Evolutionary conservation across 768 basidiomycete species (phyloP).

Genomic region (Phallus indusiatus): DNA sequence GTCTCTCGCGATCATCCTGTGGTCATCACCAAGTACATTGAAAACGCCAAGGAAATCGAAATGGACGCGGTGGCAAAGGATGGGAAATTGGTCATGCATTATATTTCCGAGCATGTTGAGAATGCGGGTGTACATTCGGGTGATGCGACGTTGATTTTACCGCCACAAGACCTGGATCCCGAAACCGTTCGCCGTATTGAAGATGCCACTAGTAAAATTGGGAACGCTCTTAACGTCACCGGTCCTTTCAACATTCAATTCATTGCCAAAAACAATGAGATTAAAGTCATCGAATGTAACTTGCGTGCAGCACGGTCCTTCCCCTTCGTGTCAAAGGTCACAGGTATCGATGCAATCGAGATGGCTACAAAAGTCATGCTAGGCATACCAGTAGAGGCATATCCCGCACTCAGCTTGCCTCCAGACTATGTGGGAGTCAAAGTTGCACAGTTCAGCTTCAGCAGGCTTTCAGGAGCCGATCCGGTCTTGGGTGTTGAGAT

Average conservation of each 20-base stretch:
- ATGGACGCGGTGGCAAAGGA: constrained; percentile 98
- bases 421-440: constrained; percentile 96
- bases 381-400: constrained; percentile 77
- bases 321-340: constrained; percentile 98
- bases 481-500: constrained; percentile 98
- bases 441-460: constrained; percentile 99
- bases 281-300: constrained; percentile 99
- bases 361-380: constrained; percentile 99
- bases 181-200: constrained; percentile 94
- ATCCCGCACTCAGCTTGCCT: constrained; percentile 83
- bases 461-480: constrained; percentile 91
- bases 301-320: constrained; percentile 94
- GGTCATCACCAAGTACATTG: constrained; percentile 98
- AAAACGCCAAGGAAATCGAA: constrained; percentile 99
- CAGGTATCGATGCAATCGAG: constrained; percentile 95
- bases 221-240: constrained; percentile 93
- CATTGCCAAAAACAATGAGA: constrained; percentile 99
- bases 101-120: constrained; percentile 98
- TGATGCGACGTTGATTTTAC: constrained; percentile 95
- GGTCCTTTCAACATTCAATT: constrained; percentile 99
- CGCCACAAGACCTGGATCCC: constrained; percentile 96
- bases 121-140: constrained; percentile 99
- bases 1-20: constrained; percentile 96
- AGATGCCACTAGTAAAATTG: constrained; percentile 95
- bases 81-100: constrained; percentile 99